Conservation (phyloP, 2,329 filamentous ascomycete genomes). For the Talaromyces verruculosus region DNA sequence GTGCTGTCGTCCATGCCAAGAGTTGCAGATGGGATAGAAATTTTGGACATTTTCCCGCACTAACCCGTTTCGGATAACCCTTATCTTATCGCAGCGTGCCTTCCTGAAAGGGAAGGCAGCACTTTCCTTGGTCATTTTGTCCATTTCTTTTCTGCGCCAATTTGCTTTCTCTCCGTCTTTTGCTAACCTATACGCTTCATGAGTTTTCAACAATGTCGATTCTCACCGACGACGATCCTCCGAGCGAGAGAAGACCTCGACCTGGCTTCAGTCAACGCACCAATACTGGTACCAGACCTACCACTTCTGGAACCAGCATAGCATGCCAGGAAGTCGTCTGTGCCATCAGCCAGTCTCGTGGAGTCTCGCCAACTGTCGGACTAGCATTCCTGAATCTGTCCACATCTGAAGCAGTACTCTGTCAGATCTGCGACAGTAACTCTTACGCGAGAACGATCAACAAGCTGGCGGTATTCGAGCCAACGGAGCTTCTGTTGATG, state of each 20-base stretch:
- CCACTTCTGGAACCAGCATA: conserved; percentile 58
- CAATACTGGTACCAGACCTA: conserved; percentile 34
- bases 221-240: conserved; percentile 25
- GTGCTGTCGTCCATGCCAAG: not conserved
- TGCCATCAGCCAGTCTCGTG: conserved; percentile 83
- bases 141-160: too few relatives aligned
- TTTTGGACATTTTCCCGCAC: conserved; percentile 19
- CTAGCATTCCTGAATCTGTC: conserved; percentile 84
- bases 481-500: conserved; percentile 76
- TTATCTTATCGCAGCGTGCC: conserved; percentile 20
- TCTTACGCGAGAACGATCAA: conserved; percentile 86
- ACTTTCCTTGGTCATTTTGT: not conserved
- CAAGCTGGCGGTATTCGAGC: conserved; percentile 78
- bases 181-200: too few relatives aligned
- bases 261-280: conserved; percentile 51
- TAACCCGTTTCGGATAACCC: conserved; percentile 11
- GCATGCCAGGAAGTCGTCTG: conserved; percentile 75
- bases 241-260: conserved; percentile 34
- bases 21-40: conserved; percentile 9
- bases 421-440: conserved; percentile 89
- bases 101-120: conserved; percentile 18
- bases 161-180: not conserved
- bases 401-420: conserved; percentile 79
- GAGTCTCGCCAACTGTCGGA: conserved; percentile 78
- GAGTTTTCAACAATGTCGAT: not conserved